phyloP scores from a whole-genome alignment of 352 stramenopile genomes.

The Phytophthora podocarpi region DNA sequence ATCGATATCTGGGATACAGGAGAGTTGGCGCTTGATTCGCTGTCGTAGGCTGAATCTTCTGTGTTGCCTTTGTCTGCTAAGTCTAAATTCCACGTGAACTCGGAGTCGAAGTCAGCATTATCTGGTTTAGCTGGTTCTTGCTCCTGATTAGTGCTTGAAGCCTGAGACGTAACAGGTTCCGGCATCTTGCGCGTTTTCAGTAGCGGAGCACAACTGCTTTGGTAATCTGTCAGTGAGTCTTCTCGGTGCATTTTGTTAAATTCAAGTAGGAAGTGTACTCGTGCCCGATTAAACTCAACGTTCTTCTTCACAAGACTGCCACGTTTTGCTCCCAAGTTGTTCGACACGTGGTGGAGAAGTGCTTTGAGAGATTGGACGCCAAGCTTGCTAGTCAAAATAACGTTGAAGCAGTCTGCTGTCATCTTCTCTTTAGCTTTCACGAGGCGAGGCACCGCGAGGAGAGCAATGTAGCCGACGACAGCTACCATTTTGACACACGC shows the following conservation, averaged over 20 bases:
- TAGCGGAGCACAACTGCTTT: constrained; percentile 37
- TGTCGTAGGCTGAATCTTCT: constrained; percentile 16
- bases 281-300: constrained; percentile 46
- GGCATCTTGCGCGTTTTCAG: constrained; percentile 1
- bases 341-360: constrained; percentile 58
- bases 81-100: constrained; percentile 30
- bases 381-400: constrained; percentile 31
- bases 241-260: constrained; percentile 67
- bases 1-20: constrained; percentile 3
- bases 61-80: constrained; percentile 1
- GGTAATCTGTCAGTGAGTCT: constrained; percentile 59
- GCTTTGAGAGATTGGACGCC: constrained; percentile 51
- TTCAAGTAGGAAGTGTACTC: constrained; percentile 52
- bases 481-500: constrained; percentile 26
- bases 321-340: constrained; percentile 41
- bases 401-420: background rate
- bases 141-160: constrained; percentile 14
- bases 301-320: constrained; percentile 38
- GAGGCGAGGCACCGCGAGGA: constrained; percentile 39
- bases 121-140: constrained; percentile 15
- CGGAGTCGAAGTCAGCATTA: constrained; percentile 12
- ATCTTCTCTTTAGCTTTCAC: constrained; percentile 36
- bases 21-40: constrained; percentile 19
- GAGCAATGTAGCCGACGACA: constrained; percentile 31
- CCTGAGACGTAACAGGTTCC: background rate